These are phyloP conservation scores for Yarrowia deformans DNA, from an alignment of 805 yeast genomes.

Conservation along the genomic window DNA sequence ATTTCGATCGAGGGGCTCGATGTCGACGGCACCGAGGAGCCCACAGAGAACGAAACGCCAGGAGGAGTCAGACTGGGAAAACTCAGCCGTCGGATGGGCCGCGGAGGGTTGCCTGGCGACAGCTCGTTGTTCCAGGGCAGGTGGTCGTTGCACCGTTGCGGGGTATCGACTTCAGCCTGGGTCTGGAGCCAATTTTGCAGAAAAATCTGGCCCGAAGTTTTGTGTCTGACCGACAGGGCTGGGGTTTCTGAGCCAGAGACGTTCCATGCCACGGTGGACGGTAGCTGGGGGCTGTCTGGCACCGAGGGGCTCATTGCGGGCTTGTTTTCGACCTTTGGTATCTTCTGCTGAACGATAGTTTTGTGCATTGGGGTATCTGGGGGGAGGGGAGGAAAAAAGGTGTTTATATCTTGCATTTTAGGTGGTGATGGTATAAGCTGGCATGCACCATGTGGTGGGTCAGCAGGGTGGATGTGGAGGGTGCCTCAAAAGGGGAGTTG, in stretches of 20 bases:
- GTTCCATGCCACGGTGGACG: background rate
- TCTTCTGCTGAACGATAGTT: background rate
- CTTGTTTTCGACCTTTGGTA: background rate
- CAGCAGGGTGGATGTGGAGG: background rate
- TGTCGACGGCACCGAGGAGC: background rate
- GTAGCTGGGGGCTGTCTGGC: background rate
- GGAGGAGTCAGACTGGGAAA: slow-evolving; percentile 24
- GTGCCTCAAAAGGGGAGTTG: no score
- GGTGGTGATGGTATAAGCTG: background rate
- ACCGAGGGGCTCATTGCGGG: background rate
- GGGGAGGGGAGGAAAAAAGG: background rate
- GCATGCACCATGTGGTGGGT: background rate
- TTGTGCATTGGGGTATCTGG: background rate
- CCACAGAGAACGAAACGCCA: background rate
- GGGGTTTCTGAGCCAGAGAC: background rate
- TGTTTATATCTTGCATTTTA: background rate
- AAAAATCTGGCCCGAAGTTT: slow-evolving; percentile 30
- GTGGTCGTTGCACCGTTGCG: slow-evolving; percentile 22
- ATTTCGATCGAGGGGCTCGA: slow-evolving; percentile 12
- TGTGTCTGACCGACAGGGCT: background rate
- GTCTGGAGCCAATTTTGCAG: slow-evolving; percentile 36
- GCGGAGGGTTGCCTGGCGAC: slow-evolving; percentile 16
- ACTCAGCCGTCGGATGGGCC: slow-evolving; percentile 22
- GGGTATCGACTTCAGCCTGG: slow-evolving; percentile 34
- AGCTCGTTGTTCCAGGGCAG: slow-evolving; percentile 29